Evolutionary conservation across 1,284 basidiomycete species (phyloP).

Genomic region (Pterula multifida): DNA sequence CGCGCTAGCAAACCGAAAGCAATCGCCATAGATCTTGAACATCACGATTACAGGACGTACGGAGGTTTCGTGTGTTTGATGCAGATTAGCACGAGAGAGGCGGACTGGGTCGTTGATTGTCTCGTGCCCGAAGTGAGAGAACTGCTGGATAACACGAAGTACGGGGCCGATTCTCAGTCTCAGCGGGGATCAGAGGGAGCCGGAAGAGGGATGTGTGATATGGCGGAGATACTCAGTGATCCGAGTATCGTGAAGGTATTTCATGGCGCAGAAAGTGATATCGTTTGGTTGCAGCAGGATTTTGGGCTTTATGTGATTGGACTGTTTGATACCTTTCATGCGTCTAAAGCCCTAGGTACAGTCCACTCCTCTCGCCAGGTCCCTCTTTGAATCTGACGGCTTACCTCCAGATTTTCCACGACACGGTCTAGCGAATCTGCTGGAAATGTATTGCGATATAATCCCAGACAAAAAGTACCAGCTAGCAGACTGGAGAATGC

Average conservation of each 20-base stretch:
- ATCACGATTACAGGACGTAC: conserved; percentile 82
- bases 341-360: conserved; percentile 74
- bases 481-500: conserved; percentile 92
- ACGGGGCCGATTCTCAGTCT: conserved; percentile 88
- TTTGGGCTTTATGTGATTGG: conserved; percentile 92
- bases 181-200: conserved; percentile 9
- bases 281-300: conserved; percentile 94
- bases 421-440: conserved; percentile 73
- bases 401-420: conserved; percentile 55
- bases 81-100: conserved; percentile 79
- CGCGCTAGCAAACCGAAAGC: neutral
- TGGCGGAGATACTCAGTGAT: neutral
- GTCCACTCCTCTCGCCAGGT: conserved; percentile 11
- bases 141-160: conserved; percentile 68
- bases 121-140: conserved; percentile 53
- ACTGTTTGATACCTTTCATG: conserved; percentile 94
- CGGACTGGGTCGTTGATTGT: conserved; percentile 84
- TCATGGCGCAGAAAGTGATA: conserved; percentile 91
- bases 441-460: conserved; percentile 88
- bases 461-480: conserved; percentile 95
- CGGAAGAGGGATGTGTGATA: neutral
- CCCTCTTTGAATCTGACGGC: neutral
- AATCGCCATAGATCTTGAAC: conserved; percentile 90
- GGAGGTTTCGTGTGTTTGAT: conserved; percentile 87
- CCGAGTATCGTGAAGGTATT: conserved; percentile 45